Base-by-base conservation (phyloP, 2,329 filamentous ascomycete genomes). In the Didymella sp. region DNA sequence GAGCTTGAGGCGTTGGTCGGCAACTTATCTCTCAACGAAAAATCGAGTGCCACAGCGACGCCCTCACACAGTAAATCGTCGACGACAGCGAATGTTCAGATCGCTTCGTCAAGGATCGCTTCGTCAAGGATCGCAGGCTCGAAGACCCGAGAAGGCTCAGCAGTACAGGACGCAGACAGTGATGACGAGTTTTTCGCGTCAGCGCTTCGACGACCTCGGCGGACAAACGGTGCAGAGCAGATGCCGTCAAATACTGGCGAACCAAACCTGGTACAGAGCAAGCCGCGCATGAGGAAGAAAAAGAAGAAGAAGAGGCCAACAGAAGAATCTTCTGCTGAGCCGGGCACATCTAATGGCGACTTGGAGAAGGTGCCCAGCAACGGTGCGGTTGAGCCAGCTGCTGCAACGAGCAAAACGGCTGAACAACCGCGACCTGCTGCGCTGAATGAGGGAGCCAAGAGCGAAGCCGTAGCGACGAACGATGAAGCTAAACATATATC, bases 231-330 rank as follows among this genome's bases (percentile, higher is more conserved):
- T 17, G 24, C 37, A 38, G 44, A 46, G 25, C 48, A 57, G 27
- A 17, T 13, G 8, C 31, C 38, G 19, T 17, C 37, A 15, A 49
- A 48, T 11, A 33, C 42, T 13, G 40, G 43, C 46, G 43, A 70
- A 60, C 51, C 69, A 27, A 61, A 70, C 46, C 41, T 76, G 9
- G 73, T 76, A 21, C 74, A 75, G 40, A 67, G 70, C 3, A 76
- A 74, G 37, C 71, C 76, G 37, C 67, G 73, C 9, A 75, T 77
- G 73, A 62, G 74, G 30, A 61, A 69, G 15, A 68, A 69, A 48
- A 66, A 66, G 35, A 73, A 68, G 48, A 72, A 64, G 51, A 71
- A 63, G 53, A 63, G 59, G 43, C 55, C 56, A 46, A 60, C 56
- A n/a, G 66, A 71, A 19, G 48, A n/a, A 13, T 27, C 41, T 31